These are phyloP conservation scores for Kazachstania sp. DNA, from an alignment of 1,139 yeast genomes.

Conservation along the genomic window DNA sequence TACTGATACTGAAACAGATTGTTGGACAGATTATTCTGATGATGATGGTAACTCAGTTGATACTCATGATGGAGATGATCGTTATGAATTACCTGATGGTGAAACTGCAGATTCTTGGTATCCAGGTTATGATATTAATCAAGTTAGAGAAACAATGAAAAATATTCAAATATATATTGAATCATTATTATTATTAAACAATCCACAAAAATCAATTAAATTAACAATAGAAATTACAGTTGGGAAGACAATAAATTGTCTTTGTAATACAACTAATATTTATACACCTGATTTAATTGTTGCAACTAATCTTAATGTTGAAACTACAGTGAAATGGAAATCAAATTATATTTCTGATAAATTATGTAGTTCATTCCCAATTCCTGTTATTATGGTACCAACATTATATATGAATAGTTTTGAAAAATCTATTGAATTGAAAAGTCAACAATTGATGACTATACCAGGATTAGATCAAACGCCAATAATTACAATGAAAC, in stretches of 20 bases:
- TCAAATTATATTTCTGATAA: constrained; percentile 50
- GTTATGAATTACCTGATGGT: neutral
- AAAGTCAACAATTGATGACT: neutral
- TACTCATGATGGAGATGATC: neutral
- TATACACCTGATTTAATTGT: constrained; percentile 55
- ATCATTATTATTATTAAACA: constrained; percentile 40
- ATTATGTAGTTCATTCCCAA: constrained; percentile 53
- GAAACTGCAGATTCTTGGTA: constrained; percentile 16
- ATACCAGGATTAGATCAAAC: neutral
- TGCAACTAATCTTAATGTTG: constrained; percentile 7
- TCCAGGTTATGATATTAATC: constrained; percentile 24
- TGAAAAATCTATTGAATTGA: constrained; percentile 32
- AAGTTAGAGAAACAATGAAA: constrained; percentile 30
- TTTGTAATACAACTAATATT: constrained; percentile 53
- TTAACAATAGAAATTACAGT: constrained; percentile 56
- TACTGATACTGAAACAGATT: neutral
- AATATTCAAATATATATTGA: constrained; percentile 39
- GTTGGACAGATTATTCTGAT: neutral
- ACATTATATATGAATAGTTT: constrained; percentile 52
- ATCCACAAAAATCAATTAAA: constrained; percentile 39
- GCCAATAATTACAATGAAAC: too few species aligned
- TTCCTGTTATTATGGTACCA: constrained; percentile 62
- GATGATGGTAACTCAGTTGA: neutral
- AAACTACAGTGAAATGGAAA: constrained; percentile 9
- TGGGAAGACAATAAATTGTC: constrained; percentile 48